phyloP scores from a whole-genome alignment of 805 yeast genomes.

The Starmera amethionina region DNA sequence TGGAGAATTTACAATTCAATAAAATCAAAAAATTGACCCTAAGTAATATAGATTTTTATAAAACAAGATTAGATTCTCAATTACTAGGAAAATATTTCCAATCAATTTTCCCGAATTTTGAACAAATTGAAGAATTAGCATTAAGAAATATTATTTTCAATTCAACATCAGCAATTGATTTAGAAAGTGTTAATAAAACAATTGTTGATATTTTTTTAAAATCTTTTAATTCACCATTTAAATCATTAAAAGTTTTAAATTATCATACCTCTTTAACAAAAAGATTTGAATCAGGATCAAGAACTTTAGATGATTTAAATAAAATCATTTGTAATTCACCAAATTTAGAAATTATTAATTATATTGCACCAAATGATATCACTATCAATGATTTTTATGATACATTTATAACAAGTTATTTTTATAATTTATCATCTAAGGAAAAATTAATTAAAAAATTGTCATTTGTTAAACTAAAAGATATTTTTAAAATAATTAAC shows the following conservation, averaged over 20 bases:
- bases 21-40: neutral
- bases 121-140: neutral
- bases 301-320: neutral
- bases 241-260: neutral
- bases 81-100: neutral
- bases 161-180: neutral
- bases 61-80: no score
- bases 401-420: neutral
- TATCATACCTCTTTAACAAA: neutral
- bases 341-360: neutral
- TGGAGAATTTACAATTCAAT: neutral
- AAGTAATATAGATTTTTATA: neutral
- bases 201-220: neutral
- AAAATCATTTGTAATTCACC: neutral
- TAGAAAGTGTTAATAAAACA: no score
- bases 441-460: neutral
- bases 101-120: neutral
- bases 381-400: conserved; percentile 1
- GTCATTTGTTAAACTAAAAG: conserved; percentile 1
- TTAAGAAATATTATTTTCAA: neutral
- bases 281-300: neutral
- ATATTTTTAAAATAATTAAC: conserved; percentile 2
- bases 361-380: neutral
- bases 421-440: neutral
- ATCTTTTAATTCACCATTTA: neutral